Base-by-base conservation (phyloP, 805 yeast genomes). In the Ogataea trehaloabstinens region DNA sequence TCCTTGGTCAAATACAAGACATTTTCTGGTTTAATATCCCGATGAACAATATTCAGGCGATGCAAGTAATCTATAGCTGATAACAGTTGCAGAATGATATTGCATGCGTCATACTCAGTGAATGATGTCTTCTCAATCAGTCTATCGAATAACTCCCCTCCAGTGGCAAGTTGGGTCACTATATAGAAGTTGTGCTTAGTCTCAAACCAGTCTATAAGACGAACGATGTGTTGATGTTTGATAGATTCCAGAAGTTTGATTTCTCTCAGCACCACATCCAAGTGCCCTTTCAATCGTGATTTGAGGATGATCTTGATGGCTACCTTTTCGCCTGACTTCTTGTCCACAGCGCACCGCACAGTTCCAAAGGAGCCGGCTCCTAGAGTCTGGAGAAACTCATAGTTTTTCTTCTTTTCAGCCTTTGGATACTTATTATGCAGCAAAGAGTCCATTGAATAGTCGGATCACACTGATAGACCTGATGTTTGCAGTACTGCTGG, bases 351-450 rank as follows among this genome's bases (percentile, higher is more conserved):
- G 46, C 76, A 74, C 51, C 95, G 73, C 3, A 91, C 98, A 2
- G 91, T 82, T 28, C 99, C 98, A 63, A 88, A 93, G 1, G 95
- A 78, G 4, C 99, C 98, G 0, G 97, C 97, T 7, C 98, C 98
- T 10, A 90, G 65, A 0, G 96, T 87, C 43, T 76, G 78, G 10
- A 90, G 91, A 59, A 89, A 86, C 6, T 80, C 76, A 55, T 87
- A 90, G 43, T 76, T 70, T 34, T 71, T 61, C 63, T 88, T 87
- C 53, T 85, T 76, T 29, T 71, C 48, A 3, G 40, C 34, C 11
- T 40, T 29, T 24, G 51, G 51, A 28, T 37, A 45, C 24, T 34
- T 43, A 13, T 43, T 40, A 5, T 36, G 38, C 19, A 50, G 34
- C 10, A 46, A 29, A 34, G 29, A 42, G 20, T 47, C 51, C 50